Conservation (phyloP, 2,329 filamentous ascomycete species). For the Aureobasidium lini region DNA sequence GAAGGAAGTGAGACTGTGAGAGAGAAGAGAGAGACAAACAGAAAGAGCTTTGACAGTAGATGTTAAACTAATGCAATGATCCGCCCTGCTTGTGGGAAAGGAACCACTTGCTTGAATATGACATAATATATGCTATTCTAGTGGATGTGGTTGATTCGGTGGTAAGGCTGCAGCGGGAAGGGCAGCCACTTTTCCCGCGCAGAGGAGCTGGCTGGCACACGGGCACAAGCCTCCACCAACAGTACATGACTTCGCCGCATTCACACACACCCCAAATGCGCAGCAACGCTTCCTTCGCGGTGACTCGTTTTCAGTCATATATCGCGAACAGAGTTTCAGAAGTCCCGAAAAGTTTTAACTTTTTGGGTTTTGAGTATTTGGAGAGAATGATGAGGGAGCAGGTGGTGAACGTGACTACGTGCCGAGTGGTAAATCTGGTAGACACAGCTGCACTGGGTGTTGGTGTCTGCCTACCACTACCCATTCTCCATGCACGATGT, state of each 20-base stretch:
- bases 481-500: no score
- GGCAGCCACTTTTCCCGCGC: neutral
- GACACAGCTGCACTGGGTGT: neutral
- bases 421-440: neutral
- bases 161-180: no score
- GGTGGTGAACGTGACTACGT: neutral
- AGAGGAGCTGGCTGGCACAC: neutral
- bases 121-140: neutral
- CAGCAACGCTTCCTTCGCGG: no score
- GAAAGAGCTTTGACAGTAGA: neutral
- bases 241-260: neutral
- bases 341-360: no score
- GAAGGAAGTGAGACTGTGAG: neutral
- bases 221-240: neutral
- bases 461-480: neutral
- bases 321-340: no score
- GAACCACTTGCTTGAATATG: neutral
- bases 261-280: no score
- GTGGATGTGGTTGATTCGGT: neutral
- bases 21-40: neutral
- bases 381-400: no score
- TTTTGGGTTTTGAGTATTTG: no score
- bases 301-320: no score
- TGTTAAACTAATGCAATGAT: neutral
- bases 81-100: neutral